These are phyloP conservation scores for Canna indica DNA, from an alignment of 176 grass and related monocot genomes.

Conservation along the genomic window DNA sequence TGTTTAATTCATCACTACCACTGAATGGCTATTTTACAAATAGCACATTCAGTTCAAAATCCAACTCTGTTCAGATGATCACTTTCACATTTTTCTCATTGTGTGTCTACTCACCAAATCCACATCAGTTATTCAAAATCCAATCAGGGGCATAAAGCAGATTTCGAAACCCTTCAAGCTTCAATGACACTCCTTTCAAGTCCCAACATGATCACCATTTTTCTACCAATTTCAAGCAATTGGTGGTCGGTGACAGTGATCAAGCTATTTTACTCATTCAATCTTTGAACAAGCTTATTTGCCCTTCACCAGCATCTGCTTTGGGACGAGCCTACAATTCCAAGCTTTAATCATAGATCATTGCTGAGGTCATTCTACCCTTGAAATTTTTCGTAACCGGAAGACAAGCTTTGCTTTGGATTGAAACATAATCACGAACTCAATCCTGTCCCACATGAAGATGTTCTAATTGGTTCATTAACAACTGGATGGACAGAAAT, in stretches of 20 bases:
- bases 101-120: neutral
- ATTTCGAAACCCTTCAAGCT: neutral
- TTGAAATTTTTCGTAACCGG: neutral
- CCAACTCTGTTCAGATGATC: neutral
- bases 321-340: neutral
- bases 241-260: neutral
- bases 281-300: neutral
- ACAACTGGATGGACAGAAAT: slow-evolving; percentile 28
- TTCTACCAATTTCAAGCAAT: neutral
- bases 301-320: neutral
- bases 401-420: neutral
- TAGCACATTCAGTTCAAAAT: neutral
- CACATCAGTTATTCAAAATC: neutral
- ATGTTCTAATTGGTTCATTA: neutral
- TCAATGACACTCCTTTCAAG: neutral
- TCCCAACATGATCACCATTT: too few relatives aligned
- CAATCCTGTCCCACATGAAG: neutral
- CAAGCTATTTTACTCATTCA: neutral
- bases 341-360: neutral
- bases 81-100: neutral
- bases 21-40: neutral
- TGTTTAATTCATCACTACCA: neutral
- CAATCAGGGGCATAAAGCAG: neutral
- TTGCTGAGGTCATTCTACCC: neutral
- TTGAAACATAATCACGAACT: neutral